Evolutionary conservation across 768 basidiomycete species (phyloP).

Genomic region (Agaricus bisporus): DNA sequence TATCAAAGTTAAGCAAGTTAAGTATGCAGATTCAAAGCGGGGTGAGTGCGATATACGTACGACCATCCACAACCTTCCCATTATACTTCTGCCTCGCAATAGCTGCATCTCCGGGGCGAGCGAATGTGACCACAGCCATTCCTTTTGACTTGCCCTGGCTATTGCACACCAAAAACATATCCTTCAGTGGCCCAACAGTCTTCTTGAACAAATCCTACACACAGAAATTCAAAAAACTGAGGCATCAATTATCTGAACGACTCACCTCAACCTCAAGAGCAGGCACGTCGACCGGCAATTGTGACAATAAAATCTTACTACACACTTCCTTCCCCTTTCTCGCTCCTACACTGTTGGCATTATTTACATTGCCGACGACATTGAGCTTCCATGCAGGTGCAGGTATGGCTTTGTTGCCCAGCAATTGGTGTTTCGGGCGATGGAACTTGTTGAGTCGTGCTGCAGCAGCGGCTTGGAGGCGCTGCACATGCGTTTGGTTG

Average conservation of each 20-base stretch:
- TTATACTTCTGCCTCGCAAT: constrained; percentile 65
- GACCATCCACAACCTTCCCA: constrained; percentile 68
- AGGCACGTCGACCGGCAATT: constrained; percentile 61
- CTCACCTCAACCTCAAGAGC: constrained; percentile 65
- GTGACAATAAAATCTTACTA: constrained; percentile 65
- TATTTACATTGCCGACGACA: constrained; percentile 9
- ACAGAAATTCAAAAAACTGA: not conserved
- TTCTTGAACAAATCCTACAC: constrained; percentile 66
- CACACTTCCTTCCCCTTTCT: constrained; percentile 36
- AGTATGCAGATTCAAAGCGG: not conserved
- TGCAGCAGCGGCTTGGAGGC: constrained; percentile 6
- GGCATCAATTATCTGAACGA: not conserved
- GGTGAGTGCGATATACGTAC: constrained; percentile 27
- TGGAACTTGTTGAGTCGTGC: constrained; percentile 43
- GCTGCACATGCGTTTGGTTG: constrained; percentile 9
- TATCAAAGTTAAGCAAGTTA: constrained; percentile 17
- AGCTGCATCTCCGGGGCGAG: constrained; percentile 55
- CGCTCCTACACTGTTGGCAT: constrained; percentile 12
- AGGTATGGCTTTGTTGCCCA: constrained; percentile 52
- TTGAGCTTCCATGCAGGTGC: constrained; percentile 58
- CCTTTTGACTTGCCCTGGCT: constrained; percentile 71
- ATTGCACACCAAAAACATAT: constrained; percentile 69
- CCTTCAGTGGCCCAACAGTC: constrained; percentile 69
- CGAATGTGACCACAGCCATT: constrained; percentile 71
- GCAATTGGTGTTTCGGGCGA: constrained; percentile 45